Percentiles rank a stretch among this genome's conserved stretches.
phyloP scores from a whole-genome alignment of 208 protist species.

The Leishmania tropica region DNA sequence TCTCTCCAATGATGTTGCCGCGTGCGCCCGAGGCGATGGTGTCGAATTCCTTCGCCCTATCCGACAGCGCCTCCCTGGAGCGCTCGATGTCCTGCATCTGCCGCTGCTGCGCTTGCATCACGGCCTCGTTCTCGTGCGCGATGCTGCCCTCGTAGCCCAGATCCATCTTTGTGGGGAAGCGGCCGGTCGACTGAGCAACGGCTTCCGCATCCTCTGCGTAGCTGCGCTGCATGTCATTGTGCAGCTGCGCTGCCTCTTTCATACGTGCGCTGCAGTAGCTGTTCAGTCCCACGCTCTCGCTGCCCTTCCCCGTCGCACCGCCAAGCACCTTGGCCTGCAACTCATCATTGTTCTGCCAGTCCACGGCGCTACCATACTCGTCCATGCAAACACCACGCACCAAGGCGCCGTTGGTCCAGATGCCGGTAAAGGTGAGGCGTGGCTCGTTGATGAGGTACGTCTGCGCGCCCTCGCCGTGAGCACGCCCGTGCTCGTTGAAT shows the following conservation, averaged over 20 bases:
- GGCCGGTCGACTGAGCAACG: constrained; percentile 48
- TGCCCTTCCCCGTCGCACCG: constrained; percentile 32
- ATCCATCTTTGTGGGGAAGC: constrained; percentile 75
- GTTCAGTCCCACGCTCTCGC: constrained; percentile 73
- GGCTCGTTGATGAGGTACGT: constrained; percentile 89
- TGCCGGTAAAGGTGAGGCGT: constrained; percentile 83
- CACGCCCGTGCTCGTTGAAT: constrained; percentile 87
- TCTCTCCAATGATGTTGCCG: constrained; percentile 47
- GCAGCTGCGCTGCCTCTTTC: constrained; percentile 73
- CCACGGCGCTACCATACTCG: constrained; percentile 86
- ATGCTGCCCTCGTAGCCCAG: constrained; percentile 89
- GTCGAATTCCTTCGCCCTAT: constrained; percentile 28
- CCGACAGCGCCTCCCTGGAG: constrained; percentile 34
- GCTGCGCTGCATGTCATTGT: constrained; percentile 72
- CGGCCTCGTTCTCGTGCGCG: constrained; percentile 54
- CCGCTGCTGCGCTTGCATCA: constrained; percentile 38
- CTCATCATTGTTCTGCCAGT: constrained; percentile 88
- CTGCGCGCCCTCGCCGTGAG: constrained; percentile 85
- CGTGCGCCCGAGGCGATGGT: constrained; percentile 15
- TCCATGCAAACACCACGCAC: constrained; percentile 83
- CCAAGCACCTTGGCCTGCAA: constrained; percentile 76
- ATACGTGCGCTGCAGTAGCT: constrained; percentile 78
- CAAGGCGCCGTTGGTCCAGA: constrained; percentile 86
- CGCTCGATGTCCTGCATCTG: constrained; percentile 62
- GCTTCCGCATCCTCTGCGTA: constrained; percentile 76